Base-by-base conservation (phyloP, 495 filamentous ascomycete species). In the Annulohypoxylon moriforme region DNA sequence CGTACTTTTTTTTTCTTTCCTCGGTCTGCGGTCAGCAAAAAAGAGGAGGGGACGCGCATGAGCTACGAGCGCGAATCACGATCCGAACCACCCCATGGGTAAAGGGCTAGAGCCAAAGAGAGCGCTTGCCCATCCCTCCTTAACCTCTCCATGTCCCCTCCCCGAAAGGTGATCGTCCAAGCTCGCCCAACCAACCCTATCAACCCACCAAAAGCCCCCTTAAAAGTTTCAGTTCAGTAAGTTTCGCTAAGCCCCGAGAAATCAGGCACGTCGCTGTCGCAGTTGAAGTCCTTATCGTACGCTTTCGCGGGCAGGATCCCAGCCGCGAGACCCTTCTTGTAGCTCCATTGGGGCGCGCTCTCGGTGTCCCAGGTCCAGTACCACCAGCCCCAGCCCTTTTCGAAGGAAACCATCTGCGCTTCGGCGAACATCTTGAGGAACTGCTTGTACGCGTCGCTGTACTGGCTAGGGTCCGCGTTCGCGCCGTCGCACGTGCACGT, bases 351-450 rank as follows among this genome's bases (percentile, higher is more conserved):
- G 40, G 89, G 83, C 52, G 93, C 91, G 40, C 64, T 60, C 76
- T 85, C 83, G n/a, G 83, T 85, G 67, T 85, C 81, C 82, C 83
- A 85, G 22, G 94, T 97, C 96, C 96, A 99, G 82, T 98, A 98
- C 81, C 97, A 94, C 96, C 96, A 98, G 52, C 96, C 96, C 89
- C 92, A 94, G 6, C 91, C 93, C 47, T 89, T 88, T 79, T 97
- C 94, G 69, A 97, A 99, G 29, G 89, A 91, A 14, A 86, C 81
- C 93, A 99, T 98, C 83, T 99, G 96, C 42, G 94, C 95, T 80
- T 97, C 91, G 22, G 96, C 95, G 81, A 98, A 98, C 76, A 90
- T 92, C 73, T 85, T 86, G 67, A 99, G 82, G 82, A 93, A 98
- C 68, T 89, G 79, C 80, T 96, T 97, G 81, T 99, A 99, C 9